These are phyloP conservation scores for Aspergillus coremiiformis DNA, from an alignment of 495 filamentous ascomycete species.

Conservation along the genomic window DNA sequence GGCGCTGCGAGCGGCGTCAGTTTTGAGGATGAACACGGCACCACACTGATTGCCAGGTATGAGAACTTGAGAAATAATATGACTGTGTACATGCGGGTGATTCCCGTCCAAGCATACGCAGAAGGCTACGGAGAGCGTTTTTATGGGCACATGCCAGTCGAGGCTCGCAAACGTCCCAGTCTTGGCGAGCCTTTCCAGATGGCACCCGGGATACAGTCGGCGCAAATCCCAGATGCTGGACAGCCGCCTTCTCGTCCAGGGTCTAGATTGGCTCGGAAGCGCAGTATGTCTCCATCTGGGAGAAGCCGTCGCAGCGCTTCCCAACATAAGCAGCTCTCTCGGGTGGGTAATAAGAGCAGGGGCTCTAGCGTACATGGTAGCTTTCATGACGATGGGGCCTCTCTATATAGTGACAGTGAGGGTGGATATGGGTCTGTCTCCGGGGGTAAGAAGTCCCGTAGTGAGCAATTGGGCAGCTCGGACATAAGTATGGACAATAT, in stretches of 20 bases:
- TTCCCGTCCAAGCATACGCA: conserved; percentile 48
- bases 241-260: conserved; percentile 57
- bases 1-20: conserved; percentile 67
- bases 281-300: conserved; percentile 77
- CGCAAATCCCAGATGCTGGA: conserved; percentile 44
- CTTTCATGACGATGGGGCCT: conserved; percentile 54
- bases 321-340: conserved; percentile 62
- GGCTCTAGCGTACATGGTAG: conserved; percentile 59
- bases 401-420: conserved; percentile 76
- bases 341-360: conserved; percentile 59
- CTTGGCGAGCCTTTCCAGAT: conserved; percentile 52
- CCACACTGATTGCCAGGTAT: conserved; percentile 86
- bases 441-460: conserved; percentile 62
- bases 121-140: conserved; percentile 32
- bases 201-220: conserved; percentile 41
- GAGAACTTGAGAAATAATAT: conserved; percentile 89
- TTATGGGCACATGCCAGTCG: conserved; percentile 33
- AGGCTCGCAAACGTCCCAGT: conserved; percentile 41
- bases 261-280: conserved; percentile 60
- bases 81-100: conserved; percentile 82
- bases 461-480: conserved; percentile 79
- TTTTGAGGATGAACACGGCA: conserved; percentile 83
- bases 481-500: conserved; percentile 98
- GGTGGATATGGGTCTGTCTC: conserved; percentile 62
- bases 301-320: conserved; percentile 74